Base-by-base conservation (phyloP, 1,284 basidiomycete species). In the Takashimella koratensis region DNA sequence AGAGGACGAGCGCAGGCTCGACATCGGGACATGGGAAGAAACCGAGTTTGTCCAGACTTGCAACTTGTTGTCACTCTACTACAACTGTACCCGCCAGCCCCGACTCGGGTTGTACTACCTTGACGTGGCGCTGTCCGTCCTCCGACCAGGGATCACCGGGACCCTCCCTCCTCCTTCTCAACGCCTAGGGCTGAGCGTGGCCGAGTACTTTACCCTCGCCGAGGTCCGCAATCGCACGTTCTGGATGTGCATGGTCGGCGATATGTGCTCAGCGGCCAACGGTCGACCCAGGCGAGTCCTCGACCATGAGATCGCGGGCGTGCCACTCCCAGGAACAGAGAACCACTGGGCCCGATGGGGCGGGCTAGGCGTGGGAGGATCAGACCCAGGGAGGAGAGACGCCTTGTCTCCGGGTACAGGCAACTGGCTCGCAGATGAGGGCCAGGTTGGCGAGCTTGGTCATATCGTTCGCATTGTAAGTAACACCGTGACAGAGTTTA, bases 41-140 rank as follows among this genome's bases (percentile, higher is more conserved):
- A 71, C 77, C 23, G 77, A 78, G 56, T 69, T 76, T 40, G 67
- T 68, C 2, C 72, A 76, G 57, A 66, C 76, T 1, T 61, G 71
- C 19, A 68, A 68, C 48, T 63, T 79, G 30, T 63, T 78, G 20
- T 67, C 67, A 12, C 64, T 75, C 36, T 75, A 77, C 56, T 76
- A 74, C 59, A 70, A 70, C 43, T 71, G 67, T 49, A 63, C 75
- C 47, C 70, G 73, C 26, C 71, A 75, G 49, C 53, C 71, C 1
- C 60, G 65, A 6, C 57, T 74, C 10, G 76, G 74, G 0, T 58
- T 70, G 8, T 75, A 65, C 50, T 76, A 75, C 59, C 73, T 77
- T 24, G 74, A 74, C 58, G 59, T 62, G 23, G 71, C 70, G 26
- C 58, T 70, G 6, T 61, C 70, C 41, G 62, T 70, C 23, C 58